A percentile compares a stretch with the other conserved stretches of the same genome.
Conservation (phyloP, 805 yeast genomes). For the Kodamaea neixiangensis region DNA sequence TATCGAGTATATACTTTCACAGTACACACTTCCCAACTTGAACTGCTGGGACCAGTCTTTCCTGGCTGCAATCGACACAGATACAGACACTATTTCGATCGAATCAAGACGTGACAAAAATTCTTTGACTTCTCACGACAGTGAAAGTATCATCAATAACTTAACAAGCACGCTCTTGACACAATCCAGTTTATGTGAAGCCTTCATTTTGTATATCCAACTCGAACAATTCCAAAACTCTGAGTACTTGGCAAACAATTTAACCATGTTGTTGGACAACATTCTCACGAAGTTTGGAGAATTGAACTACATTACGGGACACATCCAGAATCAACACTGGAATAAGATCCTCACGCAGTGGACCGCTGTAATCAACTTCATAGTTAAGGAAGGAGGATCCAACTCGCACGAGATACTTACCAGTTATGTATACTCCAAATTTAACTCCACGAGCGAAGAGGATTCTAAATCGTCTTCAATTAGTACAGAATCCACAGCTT, state of each 20-base stretch:
- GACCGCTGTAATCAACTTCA: slow-evolving; percentile 27
- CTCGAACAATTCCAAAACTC: slow-evolving; percentile 41
- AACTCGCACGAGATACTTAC: slow-evolving; percentile 39
- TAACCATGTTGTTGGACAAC: slow-evolving; percentile 29
- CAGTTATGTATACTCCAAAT: slow-evolving; percentile 30
- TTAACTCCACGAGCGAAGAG: slow-evolving; percentile 19
- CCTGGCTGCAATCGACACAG: slow-evolving; percentile 20
- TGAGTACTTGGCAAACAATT: slow-evolving; percentile 33
- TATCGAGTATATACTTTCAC: slow-evolving; percentile 33
- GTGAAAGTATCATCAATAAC: slow-evolving; percentile 25
- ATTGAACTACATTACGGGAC: slow-evolving; percentile 20
- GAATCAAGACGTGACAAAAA: slow-evolving; percentile 23
- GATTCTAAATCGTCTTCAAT: not conserved
- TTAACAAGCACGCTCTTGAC: slow-evolving; percentile 22
- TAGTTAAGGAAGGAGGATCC: slow-evolving; percentile 40
- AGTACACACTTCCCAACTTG: slow-evolving; percentile 32
- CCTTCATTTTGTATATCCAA: slow-evolving; percentile 39
- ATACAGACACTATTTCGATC: slow-evolving; percentile 19
- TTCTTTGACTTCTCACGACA: slow-evolving; percentile 24
- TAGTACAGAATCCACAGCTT: not conserved
- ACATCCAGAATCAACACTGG: slow-evolving; percentile 38
- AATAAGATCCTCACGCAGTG: slow-evolving; percentile 30
- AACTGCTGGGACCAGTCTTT: slow-evolving; percentile 33
- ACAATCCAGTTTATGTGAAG: slow-evolving; percentile 35
- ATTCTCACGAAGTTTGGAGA: slow-evolving; percentile 34